Base-by-base conservation (phyloP, 345 rosid species). In the Sonneratia alba region DNA sequence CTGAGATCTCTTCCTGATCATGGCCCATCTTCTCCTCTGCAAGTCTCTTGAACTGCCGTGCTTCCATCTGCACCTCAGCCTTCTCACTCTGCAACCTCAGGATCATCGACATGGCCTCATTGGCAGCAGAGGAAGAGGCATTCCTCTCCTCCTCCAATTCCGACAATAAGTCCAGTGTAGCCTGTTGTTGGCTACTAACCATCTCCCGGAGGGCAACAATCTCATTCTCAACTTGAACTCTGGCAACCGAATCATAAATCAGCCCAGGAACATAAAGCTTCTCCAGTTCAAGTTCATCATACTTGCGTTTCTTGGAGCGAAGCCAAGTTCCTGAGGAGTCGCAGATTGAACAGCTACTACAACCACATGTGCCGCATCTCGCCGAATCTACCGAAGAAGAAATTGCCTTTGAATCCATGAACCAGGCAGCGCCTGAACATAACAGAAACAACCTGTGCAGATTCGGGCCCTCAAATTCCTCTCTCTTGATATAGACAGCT, bases 61-160 rank as follows among this genome's bases (percentile, higher is more conserved):
- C 78, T 69, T 95, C 99, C 99, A 92, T 95, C 74, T 89, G 90
- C 59, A 84, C 75, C 71, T 89, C 99, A 0, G 99, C 98, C 81
- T 95, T 95, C 79, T 95, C 98, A 75, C 94, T 89, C 83, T 95
- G 98, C 85, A 95, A 77, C 82, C 86, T 90, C 82, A 92, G 37
- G 71, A 95, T 95, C 99, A 95, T 95, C 3, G 96, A 90, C 99
- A 95, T 95, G 4, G 98, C 96, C 83, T 95, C 99, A 48, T 77
- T 90, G 0, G 98, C 97, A 63, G 99, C 99, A 3, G 97, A 79
- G 0, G 98, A 89, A 0, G 99, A 84, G 40, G 99, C 98, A 79
- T 89, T 95, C 70, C 97, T 83, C 83, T 95, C 99, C 70, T 95
- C 96, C 42, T 95, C 99, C 75, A 95, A 80, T 68, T 95, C 98